A percentile compares a stretch with the other conserved stretches of the same genome.
Evolutionary conservation across 306 rosid genomes (phyloP).

Genomic region (Lagenaria siceraria): DNA sequence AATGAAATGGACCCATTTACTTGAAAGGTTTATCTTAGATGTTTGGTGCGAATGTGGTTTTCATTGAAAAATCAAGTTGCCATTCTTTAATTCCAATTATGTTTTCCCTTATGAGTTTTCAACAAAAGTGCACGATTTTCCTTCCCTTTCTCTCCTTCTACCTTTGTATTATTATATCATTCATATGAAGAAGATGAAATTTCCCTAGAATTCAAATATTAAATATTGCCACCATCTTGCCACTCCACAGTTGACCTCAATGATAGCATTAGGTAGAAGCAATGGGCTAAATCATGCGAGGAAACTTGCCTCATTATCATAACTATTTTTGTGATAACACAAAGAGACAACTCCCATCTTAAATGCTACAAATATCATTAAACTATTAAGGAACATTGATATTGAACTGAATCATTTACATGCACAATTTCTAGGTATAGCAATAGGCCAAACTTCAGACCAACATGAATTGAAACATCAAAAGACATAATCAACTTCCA

Average conservation of each 20-base stretch:
- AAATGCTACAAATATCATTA: not conserved
- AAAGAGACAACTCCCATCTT: not conserved
- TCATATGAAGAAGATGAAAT: not conserved
- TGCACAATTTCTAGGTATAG: not conserved
- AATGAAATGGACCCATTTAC: not conserved
- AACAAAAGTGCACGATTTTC: not conserved
- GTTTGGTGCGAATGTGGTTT: not conserved
- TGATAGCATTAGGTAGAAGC: not conserved
- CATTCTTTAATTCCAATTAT: not conserved
- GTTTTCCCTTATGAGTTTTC: not conserved
- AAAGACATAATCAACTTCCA: not conserved
- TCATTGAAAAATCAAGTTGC: not conserved
- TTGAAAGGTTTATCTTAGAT: not conserved
- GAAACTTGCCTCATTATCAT: not conserved
- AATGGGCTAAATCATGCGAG: not conserved
- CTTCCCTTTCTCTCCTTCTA: not conserved
- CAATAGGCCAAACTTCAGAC: not conserved
- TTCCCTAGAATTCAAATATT: not conserved
- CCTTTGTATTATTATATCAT: not conserved
- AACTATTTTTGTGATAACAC: not conserved
- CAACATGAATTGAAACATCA: not conserved
- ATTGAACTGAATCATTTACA: not conserved
- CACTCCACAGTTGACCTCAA: not conserved
- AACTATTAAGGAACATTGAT: not conserved
- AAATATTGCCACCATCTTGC: constrained; percentile 1